A percentile compares a stretch with the other conserved stretches of the same genome.
phyloP scores from a whole-genome alignment of 2,329 filamentous ascomycete genomes.

The Botryotinia convoluta region DNA sequence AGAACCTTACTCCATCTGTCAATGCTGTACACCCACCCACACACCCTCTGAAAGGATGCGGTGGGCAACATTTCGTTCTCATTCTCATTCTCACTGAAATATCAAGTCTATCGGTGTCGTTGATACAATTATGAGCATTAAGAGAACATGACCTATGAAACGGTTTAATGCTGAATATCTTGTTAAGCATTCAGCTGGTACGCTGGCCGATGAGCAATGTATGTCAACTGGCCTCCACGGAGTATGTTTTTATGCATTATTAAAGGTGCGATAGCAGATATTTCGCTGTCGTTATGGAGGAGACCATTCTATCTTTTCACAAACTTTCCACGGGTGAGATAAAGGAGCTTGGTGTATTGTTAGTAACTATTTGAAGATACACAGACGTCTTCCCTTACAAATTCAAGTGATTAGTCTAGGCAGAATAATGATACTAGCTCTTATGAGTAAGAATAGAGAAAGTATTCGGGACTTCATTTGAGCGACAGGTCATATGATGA shows the following conservation, averaged over 20 bases:
- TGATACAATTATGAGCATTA: too few relatives aligned
- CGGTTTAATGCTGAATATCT: too few relatives aligned
- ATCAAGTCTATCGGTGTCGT: fast-evolving
- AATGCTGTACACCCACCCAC: too few relatives aligned
- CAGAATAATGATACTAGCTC: too few relatives aligned
- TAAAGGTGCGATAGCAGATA: not conserved
- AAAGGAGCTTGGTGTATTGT: not conserved
- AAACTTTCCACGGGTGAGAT: not conserved
- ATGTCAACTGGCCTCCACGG: too few relatives aligned
- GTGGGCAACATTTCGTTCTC: not conserved
- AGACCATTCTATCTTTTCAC: not conserved
- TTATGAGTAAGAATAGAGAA: too few relatives aligned
- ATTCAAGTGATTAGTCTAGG: too few relatives aligned
- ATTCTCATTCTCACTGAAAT: too few relatives aligned
- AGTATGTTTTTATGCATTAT: not conserved
- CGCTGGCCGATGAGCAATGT: too few relatives aligned
- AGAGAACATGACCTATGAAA: too few relatives aligned
- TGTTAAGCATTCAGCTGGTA: too few relatives aligned
- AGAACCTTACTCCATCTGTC: not conserved
- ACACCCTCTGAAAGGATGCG: not conserved
- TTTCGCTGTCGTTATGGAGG: not conserved
- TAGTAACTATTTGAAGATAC: not conserved
- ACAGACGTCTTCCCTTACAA: not conserved
- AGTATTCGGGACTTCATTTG: too few relatives aligned
- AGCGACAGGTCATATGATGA: not conserved